Conservation (phyloP, 352 stramenopile species). For the Thalassiosira hispida region DNA sequence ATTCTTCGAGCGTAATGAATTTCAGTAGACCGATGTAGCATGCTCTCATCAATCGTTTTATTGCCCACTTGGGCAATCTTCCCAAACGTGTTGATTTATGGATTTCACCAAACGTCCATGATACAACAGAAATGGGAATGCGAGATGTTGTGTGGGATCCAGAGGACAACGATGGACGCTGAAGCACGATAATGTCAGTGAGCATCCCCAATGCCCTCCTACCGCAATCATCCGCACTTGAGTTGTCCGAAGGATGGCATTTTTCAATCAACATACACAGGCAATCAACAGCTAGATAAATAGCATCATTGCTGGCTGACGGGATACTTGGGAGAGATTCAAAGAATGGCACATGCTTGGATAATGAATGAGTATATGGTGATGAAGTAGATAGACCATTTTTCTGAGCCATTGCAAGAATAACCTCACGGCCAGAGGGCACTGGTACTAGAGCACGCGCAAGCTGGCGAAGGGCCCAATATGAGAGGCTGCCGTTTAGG, state of each 20-base stretch:
- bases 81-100: conserved; percentile 8
- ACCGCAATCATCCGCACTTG: conserved; percentile 41
- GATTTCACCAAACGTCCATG: conserved; percentile 38
- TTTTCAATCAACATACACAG: conserved; percentile 46
- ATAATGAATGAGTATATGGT: conserved; percentile 8
- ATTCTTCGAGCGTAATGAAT: conserved; percentile 22
- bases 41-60: conserved; percentile 30
- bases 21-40: conserved; percentile 40
- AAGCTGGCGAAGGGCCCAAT: conserved; percentile 28
- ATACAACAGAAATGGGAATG: conserved; percentile 12
- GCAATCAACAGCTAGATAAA: conserved; percentile 50
- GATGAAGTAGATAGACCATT: conserved; percentile 15
- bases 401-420: conserved; percentile 55
- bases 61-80: conserved; percentile 36
- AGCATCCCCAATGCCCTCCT: conserved; percentile 32
- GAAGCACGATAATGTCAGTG: conserved; percentile 41
- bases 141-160: not conserved
- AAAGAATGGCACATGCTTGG: conserved; percentile 20
- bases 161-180: conserved; percentile 1
- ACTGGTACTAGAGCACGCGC: conserved; percentile 33
- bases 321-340: conserved; percentile 32
- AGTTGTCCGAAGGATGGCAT: conserved; percentile 20
- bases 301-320: conserved; percentile 26
- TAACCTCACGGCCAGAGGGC: conserved; percentile 32
- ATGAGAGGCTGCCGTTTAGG: conserved; percentile 33